Percentiles rank a stretch among this genome's conserved stretches.
These are phyloP conservation scores for Nitzschia palea DNA, from an alignment of 108 stramenopile genomes.

Conservation along the genomic window DNA sequence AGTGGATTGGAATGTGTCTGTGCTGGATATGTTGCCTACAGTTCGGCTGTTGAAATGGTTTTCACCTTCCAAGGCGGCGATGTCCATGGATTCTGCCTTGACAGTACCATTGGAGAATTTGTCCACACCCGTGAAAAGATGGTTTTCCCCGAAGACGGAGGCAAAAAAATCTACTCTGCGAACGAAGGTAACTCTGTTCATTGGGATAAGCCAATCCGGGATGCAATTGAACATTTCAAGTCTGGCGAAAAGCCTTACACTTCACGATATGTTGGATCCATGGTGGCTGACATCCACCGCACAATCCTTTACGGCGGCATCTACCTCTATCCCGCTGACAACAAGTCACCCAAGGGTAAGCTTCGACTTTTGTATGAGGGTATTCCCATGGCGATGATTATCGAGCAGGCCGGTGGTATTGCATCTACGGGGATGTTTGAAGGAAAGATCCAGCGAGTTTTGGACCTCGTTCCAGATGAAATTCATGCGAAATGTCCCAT, in stretches of 20 bases:
- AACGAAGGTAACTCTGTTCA: constrained; percentile 96
- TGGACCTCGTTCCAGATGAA: constrained; percentile 86
- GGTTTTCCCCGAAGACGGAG: constrained; percentile 86
- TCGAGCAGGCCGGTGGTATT: constrained; percentile 97
- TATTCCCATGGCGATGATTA: constrained; percentile 99
- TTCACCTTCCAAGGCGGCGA: constrained; percentile 88
- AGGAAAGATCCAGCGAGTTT: constrained; percentile 87
- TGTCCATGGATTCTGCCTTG: constrained; percentile 97
- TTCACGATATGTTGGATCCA: constrained; percentile 97
- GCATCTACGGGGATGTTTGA: constrained; percentile 95
- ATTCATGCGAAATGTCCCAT: constrained; percentile 98
- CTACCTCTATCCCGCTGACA: constrained; percentile 98
- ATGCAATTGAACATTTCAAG: constrained; percentile 91
- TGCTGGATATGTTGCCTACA: constrained; percentile 95
- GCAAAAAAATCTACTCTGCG: constrained; percentile 95
- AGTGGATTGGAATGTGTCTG: constrained; percentile 91
- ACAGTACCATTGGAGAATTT: constrained; percentile 98
- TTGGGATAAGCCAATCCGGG: constrained; percentile 95
- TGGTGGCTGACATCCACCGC: constrained; percentile 99
- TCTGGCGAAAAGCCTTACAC: constrained; percentile 74
- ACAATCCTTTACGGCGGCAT: constrained; percentile 99
- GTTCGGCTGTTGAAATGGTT: constrained; percentile 89
- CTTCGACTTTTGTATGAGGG: constrained; percentile 98
- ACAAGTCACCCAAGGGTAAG: constrained; percentile 92
- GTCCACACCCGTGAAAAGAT: constrained; percentile 92